Conservation (phyloP, 306 rosid species). For the Oemleria cerasiformis region DNA sequence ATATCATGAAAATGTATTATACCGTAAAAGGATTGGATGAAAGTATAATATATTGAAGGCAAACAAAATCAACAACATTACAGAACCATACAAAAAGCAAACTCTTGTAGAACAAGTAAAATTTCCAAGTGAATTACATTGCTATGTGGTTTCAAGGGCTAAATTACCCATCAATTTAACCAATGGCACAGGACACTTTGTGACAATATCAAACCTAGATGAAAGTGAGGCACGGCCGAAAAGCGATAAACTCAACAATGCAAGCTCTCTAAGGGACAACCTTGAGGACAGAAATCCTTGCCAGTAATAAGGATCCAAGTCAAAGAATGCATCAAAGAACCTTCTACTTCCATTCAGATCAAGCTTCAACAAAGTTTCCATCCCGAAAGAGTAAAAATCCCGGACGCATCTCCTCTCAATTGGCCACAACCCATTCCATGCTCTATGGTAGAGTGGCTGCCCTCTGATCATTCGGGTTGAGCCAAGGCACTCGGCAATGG, state of each 20-base stretch:
- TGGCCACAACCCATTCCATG: constrained; percentile 84
- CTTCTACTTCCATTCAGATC: constrained; percentile 64
- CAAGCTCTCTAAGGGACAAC: constrained; percentile 52
- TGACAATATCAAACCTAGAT: constrained; percentile 64
- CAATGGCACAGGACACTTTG: constrained; percentile 76
- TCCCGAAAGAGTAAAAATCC: constrained; percentile 77
- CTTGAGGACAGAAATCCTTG: constrained; percentile 85
- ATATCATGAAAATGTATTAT: neutral
- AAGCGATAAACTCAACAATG: constrained; percentile 48
- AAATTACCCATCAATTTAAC: constrained; percentile 63
- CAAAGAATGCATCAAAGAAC: constrained; percentile 83
- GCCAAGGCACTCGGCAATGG: constrained; percentile 71
- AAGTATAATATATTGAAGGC: neutral
- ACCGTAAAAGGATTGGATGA: neutral
- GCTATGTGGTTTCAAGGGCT: constrained; percentile 47
- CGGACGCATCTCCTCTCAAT: constrained; percentile 47
- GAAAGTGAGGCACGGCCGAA: constrained; percentile 59
- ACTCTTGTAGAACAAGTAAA: neutral
- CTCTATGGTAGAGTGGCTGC: constrained; percentile 41
- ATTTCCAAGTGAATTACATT: constrained; percentile 16
- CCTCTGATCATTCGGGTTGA: constrained; percentile 82
- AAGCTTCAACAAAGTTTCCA: constrained; percentile 84
- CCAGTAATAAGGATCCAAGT: constrained; percentile 66
- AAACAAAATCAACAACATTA: neutral
- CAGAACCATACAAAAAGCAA: neutral